phyloP scores from a whole-genome alignment of 148 eudicot genomes.

The Rhododendron kiyosumense region DNA sequence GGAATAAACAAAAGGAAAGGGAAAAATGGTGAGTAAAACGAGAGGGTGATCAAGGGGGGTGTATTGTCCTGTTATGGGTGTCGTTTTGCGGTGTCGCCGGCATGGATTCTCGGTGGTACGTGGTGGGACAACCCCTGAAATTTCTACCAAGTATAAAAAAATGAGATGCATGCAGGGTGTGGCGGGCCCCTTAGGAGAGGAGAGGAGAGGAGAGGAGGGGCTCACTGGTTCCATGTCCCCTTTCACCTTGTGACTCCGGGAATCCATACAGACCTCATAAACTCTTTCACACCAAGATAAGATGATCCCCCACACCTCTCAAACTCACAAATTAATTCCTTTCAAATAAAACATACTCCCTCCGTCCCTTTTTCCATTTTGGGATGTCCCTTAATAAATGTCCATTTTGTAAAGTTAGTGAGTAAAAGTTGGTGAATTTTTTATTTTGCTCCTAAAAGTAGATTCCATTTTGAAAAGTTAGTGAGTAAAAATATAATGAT shows the following conservation, averaged over 20 bases:
- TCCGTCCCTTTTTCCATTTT: no score
- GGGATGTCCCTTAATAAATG: no score
- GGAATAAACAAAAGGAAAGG: neutral
- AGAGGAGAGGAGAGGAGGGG: neutral
- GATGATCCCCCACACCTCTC: neutral
- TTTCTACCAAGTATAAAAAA: neutral
- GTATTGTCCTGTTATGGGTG: neutral
- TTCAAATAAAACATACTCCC: neutral
- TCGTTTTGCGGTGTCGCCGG: constrained; percentile 1
- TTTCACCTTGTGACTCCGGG: neutral
- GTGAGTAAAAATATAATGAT: no score
- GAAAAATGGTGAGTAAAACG: neutral
- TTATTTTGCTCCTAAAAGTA: no score
- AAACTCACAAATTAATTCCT: neutral
- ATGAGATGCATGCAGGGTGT: neutral
- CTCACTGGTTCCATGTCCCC: neutral
- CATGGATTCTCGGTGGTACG: neutral
- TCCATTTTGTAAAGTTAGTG: no score
- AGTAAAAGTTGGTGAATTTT: no score
- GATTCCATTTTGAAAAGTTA: no score
- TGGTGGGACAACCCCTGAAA: neutral
- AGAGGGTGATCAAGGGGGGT: neutral
- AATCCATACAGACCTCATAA: neutral
- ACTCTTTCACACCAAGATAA: neutral
- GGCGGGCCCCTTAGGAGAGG: neutral